Conservation (phyloP, 352 stramenopile species). For the Globisporangium splendens region DNA sequence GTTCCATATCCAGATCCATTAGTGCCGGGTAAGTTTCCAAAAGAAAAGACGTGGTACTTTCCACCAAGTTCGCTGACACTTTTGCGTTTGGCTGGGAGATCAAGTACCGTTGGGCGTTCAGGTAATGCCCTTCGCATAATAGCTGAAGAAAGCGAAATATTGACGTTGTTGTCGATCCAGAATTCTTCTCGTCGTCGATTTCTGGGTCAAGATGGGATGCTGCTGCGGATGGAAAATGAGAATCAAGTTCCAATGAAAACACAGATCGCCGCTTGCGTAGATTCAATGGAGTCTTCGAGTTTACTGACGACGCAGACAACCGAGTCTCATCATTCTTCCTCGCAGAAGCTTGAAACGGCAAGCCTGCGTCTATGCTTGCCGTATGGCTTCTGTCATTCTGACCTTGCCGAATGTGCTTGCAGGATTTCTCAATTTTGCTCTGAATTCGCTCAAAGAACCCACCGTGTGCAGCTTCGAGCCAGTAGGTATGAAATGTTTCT, state of each 20-base stretch:
- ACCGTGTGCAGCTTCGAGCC: conserved; percentile 26
- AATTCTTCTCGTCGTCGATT: conserved; percentile 6
- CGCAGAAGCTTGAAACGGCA: conserved; percentile 3
- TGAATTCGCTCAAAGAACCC: conserved; percentile 52
- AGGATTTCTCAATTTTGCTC: conserved; percentile 43
- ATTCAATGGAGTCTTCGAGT: neutral
- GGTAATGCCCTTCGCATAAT: conserved; percentile 68
- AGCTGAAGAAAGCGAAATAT: conserved; percentile 75
- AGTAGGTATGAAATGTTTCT: conserved; percentile 59
- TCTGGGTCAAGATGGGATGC: neutral
- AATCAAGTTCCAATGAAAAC: conserved; percentile 19
- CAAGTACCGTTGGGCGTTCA: conserved; percentile 55
- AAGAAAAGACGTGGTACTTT: conserved; percentile 62
- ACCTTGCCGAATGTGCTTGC: conserved; percentile 31
- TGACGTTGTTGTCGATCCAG: conserved; percentile 30
- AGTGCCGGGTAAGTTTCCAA: conserved; percentile 56
- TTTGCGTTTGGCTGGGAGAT: conserved; percentile 34
- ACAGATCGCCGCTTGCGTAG: conserved; percentile 7
- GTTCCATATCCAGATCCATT: conserved; percentile 39
- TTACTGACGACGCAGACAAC: neutral
- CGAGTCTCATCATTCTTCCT: neutral
- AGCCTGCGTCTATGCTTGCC: conserved; percentile 1
- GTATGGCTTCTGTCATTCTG: conserved; percentile 20
- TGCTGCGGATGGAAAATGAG: neutral
- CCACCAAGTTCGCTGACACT: conserved; percentile 49